Percentiles rank a stretch among this genome's conserved stretches.
Evolutionary conservation across 192 early-diverging fungal genomes (phyloP).

Genomic region (Coemansia sp.): DNA sequence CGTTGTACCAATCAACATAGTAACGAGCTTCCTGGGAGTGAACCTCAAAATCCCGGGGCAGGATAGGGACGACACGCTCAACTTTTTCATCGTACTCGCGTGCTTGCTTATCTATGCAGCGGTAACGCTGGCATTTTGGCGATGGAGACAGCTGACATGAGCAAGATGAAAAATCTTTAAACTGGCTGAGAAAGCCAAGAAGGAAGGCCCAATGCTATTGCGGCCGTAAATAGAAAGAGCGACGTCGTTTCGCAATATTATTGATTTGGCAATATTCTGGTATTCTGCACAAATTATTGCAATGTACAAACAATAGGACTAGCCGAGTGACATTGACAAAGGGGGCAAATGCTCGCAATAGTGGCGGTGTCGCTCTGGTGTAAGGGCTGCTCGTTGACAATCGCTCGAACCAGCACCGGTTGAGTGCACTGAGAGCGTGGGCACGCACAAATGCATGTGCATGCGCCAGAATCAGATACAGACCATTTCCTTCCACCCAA

Average conservation of each 20-base stretch:
- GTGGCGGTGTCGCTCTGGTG: neutral
- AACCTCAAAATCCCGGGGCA: conserved; percentile 71
- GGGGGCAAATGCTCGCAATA: neutral
- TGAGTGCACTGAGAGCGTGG: neutral
- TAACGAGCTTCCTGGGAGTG: conserved; percentile 65
- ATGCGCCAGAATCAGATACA: neutral
- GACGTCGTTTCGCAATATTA: neutral
- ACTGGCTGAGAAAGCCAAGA: neutral
- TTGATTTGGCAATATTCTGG: neutral
- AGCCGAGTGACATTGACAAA: neutral
- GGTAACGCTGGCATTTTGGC: conserved; percentile 49
- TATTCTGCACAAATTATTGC: neutral
- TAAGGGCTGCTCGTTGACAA: neutral
- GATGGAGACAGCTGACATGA: conserved; percentile 37
- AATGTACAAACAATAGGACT: neutral
- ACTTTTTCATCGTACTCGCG: conserved; percentile 48
- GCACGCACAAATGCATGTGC: neutral
- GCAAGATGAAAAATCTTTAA: neutral
- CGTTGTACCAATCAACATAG: conserved; percentile 52
- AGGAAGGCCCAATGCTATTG: neutral
- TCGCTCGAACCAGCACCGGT: neutral
- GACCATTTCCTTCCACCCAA: neutral
- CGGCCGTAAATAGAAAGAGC: neutral
- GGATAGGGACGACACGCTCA: conserved; percentile 55
- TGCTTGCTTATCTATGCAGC: conserved; percentile 42